Evolutionary conservation across 371 early-diverging fungal genomes (phyloP), one percentile per base, ranked within the genome.

Genomic region (Apophysomyces elegans): DNA sequence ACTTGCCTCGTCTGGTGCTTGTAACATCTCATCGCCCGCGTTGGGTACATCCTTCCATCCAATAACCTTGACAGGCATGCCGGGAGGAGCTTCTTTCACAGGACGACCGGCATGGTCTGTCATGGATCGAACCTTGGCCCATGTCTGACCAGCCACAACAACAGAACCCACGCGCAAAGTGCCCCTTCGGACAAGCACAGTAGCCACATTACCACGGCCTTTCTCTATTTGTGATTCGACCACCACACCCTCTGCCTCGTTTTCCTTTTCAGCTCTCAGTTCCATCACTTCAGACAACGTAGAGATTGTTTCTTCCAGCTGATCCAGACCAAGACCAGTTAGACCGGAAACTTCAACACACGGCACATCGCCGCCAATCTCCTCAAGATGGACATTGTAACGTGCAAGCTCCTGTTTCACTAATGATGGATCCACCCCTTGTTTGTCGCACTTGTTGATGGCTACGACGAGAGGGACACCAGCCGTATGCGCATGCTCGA

Each of bases 381-480:
- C 96, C 73, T 98, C 99, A 13, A 95, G 77, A 36, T 93, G 88
- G 8, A 98, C 82, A 45, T 90, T 91, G 64, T 96, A 80, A 43
- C 87, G 82, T 47, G 95, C 75, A 54, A 98, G 75, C 13, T 87
- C 90, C 65, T 93, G 89, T 66, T 94, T 91, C 11, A 96, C 88
- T 44, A 86, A 83, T 9, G 82, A 72, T 1, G 90, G 74, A 47
- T 96, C 88, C 1, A 88, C 90, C 4, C 90, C 92, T 9, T 90
- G 93, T 68, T 95, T 96, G 76, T 98, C 99, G 70, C 96, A 96
- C 73, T 98, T 98, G 86, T 95, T 98, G 67, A 98, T 88, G 1
- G 98, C 99, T 0, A 98, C 96, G 45, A 98, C 91, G 36, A 98
- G 88, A 6, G 98, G 96, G 7, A 96, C 96, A 57, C 85, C 86